Conservation (phyloP, 2,329 filamentous ascomycete species). For the Rachicladosporium sp. region DNA sequence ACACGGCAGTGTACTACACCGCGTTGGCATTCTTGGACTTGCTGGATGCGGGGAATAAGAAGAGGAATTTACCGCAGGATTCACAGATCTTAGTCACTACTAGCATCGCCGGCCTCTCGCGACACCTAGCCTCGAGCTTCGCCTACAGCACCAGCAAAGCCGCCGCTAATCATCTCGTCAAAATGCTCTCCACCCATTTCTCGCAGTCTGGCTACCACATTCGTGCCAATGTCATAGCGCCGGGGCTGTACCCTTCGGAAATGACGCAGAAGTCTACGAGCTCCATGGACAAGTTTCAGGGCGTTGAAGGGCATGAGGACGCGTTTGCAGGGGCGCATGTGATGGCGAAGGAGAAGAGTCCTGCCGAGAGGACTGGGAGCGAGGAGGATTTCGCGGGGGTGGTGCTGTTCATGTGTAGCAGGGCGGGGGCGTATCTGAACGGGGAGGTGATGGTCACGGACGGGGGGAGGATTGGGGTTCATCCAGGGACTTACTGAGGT, state of each 20-base stretch:
- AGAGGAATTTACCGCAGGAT: conserved; percentile 23
- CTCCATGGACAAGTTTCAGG: conserved; percentile 11
- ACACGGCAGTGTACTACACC: conserved; percentile 28
- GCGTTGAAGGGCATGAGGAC: conserved; percentile 12
- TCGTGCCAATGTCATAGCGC: conserved; percentile 38
- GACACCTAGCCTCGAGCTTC: conserved; percentile 27
- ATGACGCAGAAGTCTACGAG: conserved; percentile 14
- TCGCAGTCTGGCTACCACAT: conserved; percentile 31
- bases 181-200: conserved; percentile 34
- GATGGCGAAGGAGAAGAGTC: conserved; percentile 33
- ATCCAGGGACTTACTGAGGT: too few species aligned
- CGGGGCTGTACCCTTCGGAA: conserved; percentile 27
- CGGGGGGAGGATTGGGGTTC: conserved; percentile 42
- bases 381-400: conserved; percentile 53
- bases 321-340: conserved; percentile 41
- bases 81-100: conserved; percentile 36
- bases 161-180: conserved; percentile 36
- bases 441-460: conserved; percentile 51
- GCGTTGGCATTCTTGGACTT: conserved; percentile 29
- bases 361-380: conserved; percentile 47
- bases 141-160: conserved; percentile 38
- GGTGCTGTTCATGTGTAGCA: conserved; percentile 52
- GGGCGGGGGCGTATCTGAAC: conserved; percentile 54
- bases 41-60: conserved; percentile 30
- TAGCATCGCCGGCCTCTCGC: conserved; percentile 34